These are phyloP conservation scores for Zalaria obscura DNA, from an alignment of 2,329 filamentous ascomycete species.

Conservation along the genomic window DNA sequence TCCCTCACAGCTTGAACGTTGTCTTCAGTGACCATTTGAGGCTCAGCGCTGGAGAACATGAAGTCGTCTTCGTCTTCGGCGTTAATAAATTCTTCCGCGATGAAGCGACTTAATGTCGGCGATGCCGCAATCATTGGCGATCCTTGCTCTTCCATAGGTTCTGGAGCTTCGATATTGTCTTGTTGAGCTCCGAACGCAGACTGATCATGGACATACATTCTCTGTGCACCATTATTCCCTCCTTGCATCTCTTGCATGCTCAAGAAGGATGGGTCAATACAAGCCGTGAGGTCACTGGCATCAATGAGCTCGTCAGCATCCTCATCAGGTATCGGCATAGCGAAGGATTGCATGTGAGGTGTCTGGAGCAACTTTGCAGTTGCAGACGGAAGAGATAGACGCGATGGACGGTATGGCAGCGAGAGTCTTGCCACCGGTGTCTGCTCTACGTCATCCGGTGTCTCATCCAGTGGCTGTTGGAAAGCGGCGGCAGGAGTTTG, in stretches of 20 bases:
- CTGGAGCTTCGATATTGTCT: not conserved
- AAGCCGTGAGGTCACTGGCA: not conserved
- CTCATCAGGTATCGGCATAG: slow-evolving; percentile 2
- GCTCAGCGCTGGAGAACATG: not conserved
- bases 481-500: slow-evolving; percentile 2
- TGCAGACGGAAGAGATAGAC: slow-evolving; percentile 1
- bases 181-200: not conserved
- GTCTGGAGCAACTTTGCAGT: slow-evolving; percentile 5
- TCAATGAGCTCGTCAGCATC: slow-evolving; percentile 1
- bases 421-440: not conserved
- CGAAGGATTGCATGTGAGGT: slow-evolving; percentile 7
- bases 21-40: not conserved
- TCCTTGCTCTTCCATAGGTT: not conserved
- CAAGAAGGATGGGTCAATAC: slow-evolving; percentile 4
- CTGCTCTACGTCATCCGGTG: not conserved
- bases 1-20: not conserved
- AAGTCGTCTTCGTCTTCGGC: no score
- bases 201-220: no score
- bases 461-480: not conserved
- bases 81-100: not conserved
- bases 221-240: not conserved
- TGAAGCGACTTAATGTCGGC: not conserved
- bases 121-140: not conserved
- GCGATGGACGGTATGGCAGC: not conserved
- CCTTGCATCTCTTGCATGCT: not conserved